phyloP scores from a whole-genome alignment of 345 rosid genomes.

The Cardiospermum halicacabum region DNA sequence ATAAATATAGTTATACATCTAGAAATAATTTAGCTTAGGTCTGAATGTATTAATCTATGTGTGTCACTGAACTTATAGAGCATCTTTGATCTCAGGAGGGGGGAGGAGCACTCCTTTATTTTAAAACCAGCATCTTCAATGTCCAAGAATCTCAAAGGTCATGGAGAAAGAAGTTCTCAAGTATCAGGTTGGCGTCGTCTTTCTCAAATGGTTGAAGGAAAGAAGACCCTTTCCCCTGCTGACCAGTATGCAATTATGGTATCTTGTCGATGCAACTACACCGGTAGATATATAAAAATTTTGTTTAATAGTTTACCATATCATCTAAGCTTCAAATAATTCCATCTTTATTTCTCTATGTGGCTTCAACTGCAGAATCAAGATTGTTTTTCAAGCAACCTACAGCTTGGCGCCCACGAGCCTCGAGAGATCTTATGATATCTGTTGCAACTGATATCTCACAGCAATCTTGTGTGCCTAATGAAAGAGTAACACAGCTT shows the following conservation, averaged over 20 bases:
- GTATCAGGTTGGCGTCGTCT: slow-evolving; percentile 42
- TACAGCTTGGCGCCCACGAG: slow-evolving; percentile 78
- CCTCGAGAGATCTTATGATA: slow-evolving; percentile 82
- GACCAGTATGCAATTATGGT: slow-evolving; percentile 83
- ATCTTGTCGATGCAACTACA: slow-evolving; percentile 86
- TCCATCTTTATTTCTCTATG: slow-evolving; percentile 3
- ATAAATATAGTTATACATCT: background rate
- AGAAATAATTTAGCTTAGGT: background rate
- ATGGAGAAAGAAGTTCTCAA: slow-evolving; percentile 39
- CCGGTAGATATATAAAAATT: slow-evolving; percentile 42
- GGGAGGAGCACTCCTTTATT: slow-evolving; percentile 96
- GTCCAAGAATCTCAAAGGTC: slow-evolving; percentile 50
- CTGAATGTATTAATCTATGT: background rate
- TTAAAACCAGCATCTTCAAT: slow-evolving; percentile 68
- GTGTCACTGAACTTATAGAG: slow-evolving; percentile 12
- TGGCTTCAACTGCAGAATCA: slow-evolving; percentile 49
- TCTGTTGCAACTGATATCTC: slow-evolving; percentile 87
- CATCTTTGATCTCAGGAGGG: slow-evolving; percentile 60
- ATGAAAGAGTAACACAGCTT: slow-evolving; percentile 63
- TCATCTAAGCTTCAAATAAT: slow-evolving; percentile 9
- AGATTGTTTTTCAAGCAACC: slow-evolving; percentile 84
- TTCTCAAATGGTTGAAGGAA: slow-evolving; percentile 47
- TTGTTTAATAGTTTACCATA: slow-evolving; percentile 21
- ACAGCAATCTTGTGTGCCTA: slow-evolving; percentile 52
- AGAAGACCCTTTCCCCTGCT: slow-evolving; percentile 31